A percentile compares a stretch with the other conserved stretches of the same genome.
Evolutionary conservation across 345 rosid species (phyloP).

Genomic region (Rhodomyrtus tomentosa): DNA sequence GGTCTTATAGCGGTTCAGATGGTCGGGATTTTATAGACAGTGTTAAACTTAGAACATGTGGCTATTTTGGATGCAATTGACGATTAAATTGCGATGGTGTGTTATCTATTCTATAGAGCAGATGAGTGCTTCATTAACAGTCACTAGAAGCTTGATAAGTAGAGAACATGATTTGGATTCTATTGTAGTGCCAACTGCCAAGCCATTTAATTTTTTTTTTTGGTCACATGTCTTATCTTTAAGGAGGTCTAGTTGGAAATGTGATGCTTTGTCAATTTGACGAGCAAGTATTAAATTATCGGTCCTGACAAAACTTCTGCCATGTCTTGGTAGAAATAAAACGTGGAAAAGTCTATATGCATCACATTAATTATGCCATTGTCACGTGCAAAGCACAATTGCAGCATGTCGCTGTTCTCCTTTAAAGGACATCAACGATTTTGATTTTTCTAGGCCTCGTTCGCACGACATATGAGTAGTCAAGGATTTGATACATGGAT

Average conservation of each 20-base stretch:
- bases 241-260: background rate
- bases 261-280: background rate
- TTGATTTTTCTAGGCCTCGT: conserved; percentile 39
- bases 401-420: background rate
- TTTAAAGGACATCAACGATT: background rate
- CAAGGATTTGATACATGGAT: conserved; percentile 89
- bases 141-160: background rate
- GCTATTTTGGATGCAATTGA: background rate
- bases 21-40: background rate
- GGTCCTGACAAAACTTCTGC: background rate
- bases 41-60: background rate
- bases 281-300: background rate
- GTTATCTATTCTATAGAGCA: background rate
- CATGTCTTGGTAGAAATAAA: background rate
- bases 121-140: background rate
- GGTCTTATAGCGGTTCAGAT: background rate
- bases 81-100: background rate
- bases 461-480: conserved; percentile 70
- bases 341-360: background rate
- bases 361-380: background rate
- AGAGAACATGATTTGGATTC: background rate
- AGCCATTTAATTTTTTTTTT: no score
- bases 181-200: no score
- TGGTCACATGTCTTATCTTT: background rate
- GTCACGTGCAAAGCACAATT: background rate